Evolutionary conservation across 768 basidiomycete species (phyloP).

Genomic region (Asterophora lycoperdoides): DNA sequence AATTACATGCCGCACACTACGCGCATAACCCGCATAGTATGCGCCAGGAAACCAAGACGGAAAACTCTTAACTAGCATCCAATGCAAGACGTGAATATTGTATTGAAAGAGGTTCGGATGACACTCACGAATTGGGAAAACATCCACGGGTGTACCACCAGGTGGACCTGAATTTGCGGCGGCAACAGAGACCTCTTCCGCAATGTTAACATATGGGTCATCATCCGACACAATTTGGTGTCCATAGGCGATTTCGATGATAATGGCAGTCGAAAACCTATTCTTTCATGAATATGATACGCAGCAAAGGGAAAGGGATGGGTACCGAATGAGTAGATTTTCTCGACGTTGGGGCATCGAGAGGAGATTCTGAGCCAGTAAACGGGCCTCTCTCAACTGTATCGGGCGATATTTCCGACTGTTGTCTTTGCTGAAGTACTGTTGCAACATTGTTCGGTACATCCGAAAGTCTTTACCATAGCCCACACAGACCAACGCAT

Average conservation of each 20-base stretch:
- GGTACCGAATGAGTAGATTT: slow-evolving; percentile 13
- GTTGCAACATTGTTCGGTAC: slow-evolving; percentile 13
- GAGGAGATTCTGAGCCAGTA: slow-evolving; percentile 13
- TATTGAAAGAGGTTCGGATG: no score
- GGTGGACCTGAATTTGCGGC: slow-evolving; percentile 5
- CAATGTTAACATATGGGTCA: slow-evolving; percentile 13
- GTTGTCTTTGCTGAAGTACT: slow-evolving; percentile 8
- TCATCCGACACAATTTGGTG: slow-evolving; percentile 13
- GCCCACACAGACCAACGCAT: slow-evolving; percentile 5
- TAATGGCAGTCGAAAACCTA: slow-evolving; percentile 16
- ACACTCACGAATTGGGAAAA: slow-evolving; percentile 20
- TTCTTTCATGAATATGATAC: no score
- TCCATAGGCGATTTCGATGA: slow-evolving; percentile 14
- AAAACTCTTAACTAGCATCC: slow-evolving; percentile 31
- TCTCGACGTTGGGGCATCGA: slow-evolving; percentile 15
- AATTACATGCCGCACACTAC: slow-evolving; percentile 7
- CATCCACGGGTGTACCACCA: slow-evolving; percentile 11
- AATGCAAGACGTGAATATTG: no score
- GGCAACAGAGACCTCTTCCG: slow-evolving; percentile 2
- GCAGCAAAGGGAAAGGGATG: no score
- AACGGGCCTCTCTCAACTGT: slow-evolving; percentile 14
- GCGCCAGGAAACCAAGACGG: slow-evolving; percentile 32
- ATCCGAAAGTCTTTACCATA: slow-evolving; percentile 14
- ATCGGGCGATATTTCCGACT: slow-evolving; percentile 1
- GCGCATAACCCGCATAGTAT: slow-evolving; percentile 19